A percentile compares a stretch with the other conserved stretches of the same genome.
Conservation (phyloP, 495 filamentous ascomycete genomes). For the Bombardia bombarda region DNA sequence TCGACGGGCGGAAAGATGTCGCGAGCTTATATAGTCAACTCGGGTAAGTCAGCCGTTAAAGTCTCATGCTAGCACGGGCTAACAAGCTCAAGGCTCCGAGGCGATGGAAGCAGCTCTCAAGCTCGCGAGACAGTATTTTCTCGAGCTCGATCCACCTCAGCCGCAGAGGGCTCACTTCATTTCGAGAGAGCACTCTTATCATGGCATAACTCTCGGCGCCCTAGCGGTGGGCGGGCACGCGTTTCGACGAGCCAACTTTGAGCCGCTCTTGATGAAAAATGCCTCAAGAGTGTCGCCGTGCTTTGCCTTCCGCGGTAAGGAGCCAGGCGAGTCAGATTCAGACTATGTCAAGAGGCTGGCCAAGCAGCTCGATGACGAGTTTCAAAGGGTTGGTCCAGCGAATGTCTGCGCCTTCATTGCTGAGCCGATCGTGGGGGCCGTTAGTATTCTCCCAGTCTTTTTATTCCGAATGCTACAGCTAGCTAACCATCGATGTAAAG, state of each 20-base stretch:
- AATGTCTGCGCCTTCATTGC: conserved; percentile 71
- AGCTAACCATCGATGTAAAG: conserved; percentile 38
- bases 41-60: conserved; percentile 54
- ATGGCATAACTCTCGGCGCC: conserved; percentile 65
- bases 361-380: conserved; percentile 65
- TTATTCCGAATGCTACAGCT: background rate
- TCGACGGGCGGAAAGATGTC: conserved; percentile 39
- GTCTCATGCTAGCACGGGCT: conserved; percentile 23
- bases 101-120: conserved; percentile 46
- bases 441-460: conserved; percentile 7
- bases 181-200: conserved; percentile 61
- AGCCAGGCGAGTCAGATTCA: conserved; percentile 22
- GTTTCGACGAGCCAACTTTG: conserved; percentile 54
- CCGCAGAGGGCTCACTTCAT: conserved; percentile 50
- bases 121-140: conserved; percentile 59
- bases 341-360: conserved; percentile 46
- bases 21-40: conserved; percentile 44
- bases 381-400: conserved; percentile 59
- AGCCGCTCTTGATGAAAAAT: conserved; percentile 54
- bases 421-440: conserved; percentile 57
- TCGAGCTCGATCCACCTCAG: conserved; percentile 35
- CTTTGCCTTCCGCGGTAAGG: conserved; percentile 35
- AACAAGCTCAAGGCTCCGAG: conserved; percentile 24
- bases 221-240: conserved; percentile 57
- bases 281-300: conserved; percentile 62